phyloP scores from a whole-genome alignment of 179 eudicot species.

The Monotropa hypopitys region DNA sequence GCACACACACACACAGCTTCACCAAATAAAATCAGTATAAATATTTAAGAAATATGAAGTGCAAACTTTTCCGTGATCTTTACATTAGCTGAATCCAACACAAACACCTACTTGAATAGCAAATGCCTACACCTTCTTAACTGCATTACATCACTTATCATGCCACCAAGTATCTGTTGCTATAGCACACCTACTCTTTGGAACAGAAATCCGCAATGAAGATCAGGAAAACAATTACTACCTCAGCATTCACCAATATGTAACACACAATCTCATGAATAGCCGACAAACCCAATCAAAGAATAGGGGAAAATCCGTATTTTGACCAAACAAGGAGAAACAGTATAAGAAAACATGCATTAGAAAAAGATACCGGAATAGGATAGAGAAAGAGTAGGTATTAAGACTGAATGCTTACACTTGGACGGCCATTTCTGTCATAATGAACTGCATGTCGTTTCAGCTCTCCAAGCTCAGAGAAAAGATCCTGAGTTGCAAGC shows the following conservation, averaged over 20 bases:
- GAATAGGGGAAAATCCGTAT: not conserved
- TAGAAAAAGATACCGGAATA: not conserved
- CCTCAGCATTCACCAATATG: not conserved
- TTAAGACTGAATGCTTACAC: constrained; percentile 42
- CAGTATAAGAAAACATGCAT: not conserved
- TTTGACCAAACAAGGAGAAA: not conserved
- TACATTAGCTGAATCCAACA: not conserved
- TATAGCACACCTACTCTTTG: not conserved
- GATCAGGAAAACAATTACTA: not conserved
- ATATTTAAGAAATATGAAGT: not conserved
- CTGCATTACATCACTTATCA: not conserved
- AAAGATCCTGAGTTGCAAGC: constrained; percentile 74
- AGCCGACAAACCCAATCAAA: not conserved
- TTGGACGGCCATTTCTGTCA: constrained; percentile 67
- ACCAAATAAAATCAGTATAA: not conserved
- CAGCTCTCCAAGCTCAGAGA: constrained; percentile 81
- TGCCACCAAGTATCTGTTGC: not conserved
- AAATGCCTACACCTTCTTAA: not conserved
- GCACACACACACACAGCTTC: not conserved
- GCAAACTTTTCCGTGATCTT: not conserved
- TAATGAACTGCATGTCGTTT: constrained; percentile 81
- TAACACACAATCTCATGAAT: not conserved
- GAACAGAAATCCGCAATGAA: not conserved
- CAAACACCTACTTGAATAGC: not conserved
- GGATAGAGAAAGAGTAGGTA: not conserved